Percentiles rank a stretch among this genome's conserved stretches.
phyloP scores from a whole-genome alignment of 2,329 filamentous ascomycete genomes.

The Calonectria henricotiae region DNA sequence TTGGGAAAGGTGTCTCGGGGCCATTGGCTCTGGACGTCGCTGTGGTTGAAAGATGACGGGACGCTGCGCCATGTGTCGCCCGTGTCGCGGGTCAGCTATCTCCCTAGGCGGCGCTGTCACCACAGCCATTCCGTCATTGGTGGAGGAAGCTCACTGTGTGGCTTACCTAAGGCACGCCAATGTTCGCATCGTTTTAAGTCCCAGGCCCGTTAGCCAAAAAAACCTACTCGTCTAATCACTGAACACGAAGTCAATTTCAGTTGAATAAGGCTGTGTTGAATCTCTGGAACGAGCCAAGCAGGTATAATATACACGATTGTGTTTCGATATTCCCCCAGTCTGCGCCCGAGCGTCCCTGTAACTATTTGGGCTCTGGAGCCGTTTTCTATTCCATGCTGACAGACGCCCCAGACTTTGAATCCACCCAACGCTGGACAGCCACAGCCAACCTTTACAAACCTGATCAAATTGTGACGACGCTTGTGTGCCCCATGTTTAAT shows the following conservation, averaged over 20 bases:
- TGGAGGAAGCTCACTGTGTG: conserved; percentile 4
- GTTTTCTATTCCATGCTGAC: background rate
- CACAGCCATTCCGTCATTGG: conserved; percentile 29
- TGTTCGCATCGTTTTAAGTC: conserved; percentile 33
- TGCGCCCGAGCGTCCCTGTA: background rate
- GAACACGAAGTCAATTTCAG: conserved; percentile 23
- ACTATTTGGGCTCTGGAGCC: background rate
- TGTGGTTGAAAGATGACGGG: conserved; percentile 38
- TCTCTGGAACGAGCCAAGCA: background rate
- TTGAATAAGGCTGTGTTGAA: background rate
- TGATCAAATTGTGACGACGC: background rate
- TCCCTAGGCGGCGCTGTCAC: conserved; percentile 25
- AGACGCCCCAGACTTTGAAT: background rate
- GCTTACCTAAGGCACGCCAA: conserved; percentile 30
- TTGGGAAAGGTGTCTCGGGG: conserved; percentile 39
- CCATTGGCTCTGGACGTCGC: conserved; percentile 47
- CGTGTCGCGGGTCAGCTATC: conserved; percentile 44
- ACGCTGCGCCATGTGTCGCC: conserved; percentile 39
- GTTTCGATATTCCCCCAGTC: background rate
- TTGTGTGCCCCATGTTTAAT: background rate
- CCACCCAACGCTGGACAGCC: too few relatives aligned
- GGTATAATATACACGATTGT: background rate
- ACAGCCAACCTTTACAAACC: background rate
- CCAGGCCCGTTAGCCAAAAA: conserved; percentile 2
- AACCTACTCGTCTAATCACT: background rate